These are phyloP conservation scores for Candida taoyuanica DNA, from an alignment of 805 yeast genomes.

Conservation along the genomic window DNA sequence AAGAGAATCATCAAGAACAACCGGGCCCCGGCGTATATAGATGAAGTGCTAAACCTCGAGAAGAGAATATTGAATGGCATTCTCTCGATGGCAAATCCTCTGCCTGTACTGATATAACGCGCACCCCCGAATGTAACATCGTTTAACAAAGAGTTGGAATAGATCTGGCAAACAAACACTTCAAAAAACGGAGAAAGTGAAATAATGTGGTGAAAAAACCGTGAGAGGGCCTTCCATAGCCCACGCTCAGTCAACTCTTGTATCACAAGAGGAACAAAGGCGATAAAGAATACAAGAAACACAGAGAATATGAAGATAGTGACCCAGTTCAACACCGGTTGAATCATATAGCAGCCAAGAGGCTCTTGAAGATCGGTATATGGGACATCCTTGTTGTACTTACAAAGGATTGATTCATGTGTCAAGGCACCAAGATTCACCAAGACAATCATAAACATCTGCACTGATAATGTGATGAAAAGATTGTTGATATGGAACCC, in stretches of 20 bases:
- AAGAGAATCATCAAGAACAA: slow-evolving; percentile 66
- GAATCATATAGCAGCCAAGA: slow-evolving; percentile 77
- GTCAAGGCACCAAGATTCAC: slow-evolving; percentile 75
- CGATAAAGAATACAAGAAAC: slow-evolving; percentile 87
- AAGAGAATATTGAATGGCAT: slow-evolving; percentile 66
- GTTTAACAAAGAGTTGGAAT: slow-evolving; percentile 69
- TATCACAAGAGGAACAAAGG: slow-evolving; percentile 81
- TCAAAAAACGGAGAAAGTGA: slow-evolving; percentile 91
- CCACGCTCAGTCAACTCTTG: slow-evolving; percentile 91
- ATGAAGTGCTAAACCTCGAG: slow-evolving; percentile 68
- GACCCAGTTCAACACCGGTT: slow-evolving; percentile 89
- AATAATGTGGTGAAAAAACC: slow-evolving; percentile 70
- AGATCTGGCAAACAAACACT: slow-evolving; percentile 91
- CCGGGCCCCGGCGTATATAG: slow-evolving; percentile 75
- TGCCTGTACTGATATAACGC: slow-evolving; percentile 83
- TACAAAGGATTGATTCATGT: slow-evolving; percentile 67
- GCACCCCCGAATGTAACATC: slow-evolving; percentile 92
- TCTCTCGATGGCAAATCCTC: slow-evolving; percentile 89
- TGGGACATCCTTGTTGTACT: slow-evolving; percentile 60
- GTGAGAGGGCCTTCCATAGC: slow-evolving; percentile 59
- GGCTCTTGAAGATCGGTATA: slow-evolving; percentile 73
- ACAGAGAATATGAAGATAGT: slow-evolving; percentile 83
- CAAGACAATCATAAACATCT: slow-evolving; percentile 74
- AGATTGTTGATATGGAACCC: slow-evolving; percentile 93
- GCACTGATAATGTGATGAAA: slow-evolving; percentile 83